These are phyloP conservation scores for Rhizomucor pusillus DNA, from an alignment of 371 early-diverging fungal species.

Conservation along the genomic window DNA sequence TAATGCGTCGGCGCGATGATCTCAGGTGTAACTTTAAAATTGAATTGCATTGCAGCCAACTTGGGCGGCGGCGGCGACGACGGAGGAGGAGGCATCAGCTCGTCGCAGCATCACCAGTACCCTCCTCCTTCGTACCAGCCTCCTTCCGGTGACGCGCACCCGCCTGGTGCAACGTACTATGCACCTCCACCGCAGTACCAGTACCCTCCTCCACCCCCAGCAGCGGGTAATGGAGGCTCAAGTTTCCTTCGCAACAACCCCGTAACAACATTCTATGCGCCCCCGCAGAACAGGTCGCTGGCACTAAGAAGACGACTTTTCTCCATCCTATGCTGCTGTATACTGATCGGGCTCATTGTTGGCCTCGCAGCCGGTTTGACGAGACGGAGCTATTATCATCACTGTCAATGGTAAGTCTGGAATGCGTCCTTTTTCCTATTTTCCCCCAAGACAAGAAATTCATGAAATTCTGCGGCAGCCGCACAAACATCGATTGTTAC, in stretches of 20 bases:
- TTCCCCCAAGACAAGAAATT: too few relatives aligned
- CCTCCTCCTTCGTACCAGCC: constrained; percentile 2
- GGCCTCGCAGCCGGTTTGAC: constrained; percentile 33
- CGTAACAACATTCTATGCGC: constrained; percentile 28
- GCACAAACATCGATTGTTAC: constrained; percentile 7
- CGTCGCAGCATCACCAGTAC: background rate
- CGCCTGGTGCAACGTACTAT: constrained; percentile 12
- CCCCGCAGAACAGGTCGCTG: constrained; percentile 23
- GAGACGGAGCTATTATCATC: constrained; percentile 9
- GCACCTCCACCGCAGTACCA: constrained; percentile 25
- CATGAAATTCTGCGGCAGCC: constrained; percentile 2
- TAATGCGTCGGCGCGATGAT: too few relatives aligned
- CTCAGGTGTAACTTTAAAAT: too few relatives aligned
- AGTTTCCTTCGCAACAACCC: constrained; percentile 12
- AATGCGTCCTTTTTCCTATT: too few relatives aligned
- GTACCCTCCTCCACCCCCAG: constrained; percentile 14
- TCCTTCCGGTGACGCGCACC: background rate
- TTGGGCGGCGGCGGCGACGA: too few relatives aligned
- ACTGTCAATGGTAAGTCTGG: constrained; percentile 29
- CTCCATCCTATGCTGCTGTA: constrained; percentile 31
- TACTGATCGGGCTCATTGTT: constrained; percentile 26
- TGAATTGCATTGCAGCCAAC: too few relatives aligned
- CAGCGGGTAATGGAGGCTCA: constrained; percentile 4
- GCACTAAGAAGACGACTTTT: constrained; percentile 25
- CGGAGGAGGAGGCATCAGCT: too few relatives aligned